A percentile compares a stretch with the other conserved stretches of the same genome.
These are phyloP conservation scores for Diplodia intermedia DNA, from an alignment of 2,329 filamentous ascomycete species.

Conservation along the genomic window DNA sequence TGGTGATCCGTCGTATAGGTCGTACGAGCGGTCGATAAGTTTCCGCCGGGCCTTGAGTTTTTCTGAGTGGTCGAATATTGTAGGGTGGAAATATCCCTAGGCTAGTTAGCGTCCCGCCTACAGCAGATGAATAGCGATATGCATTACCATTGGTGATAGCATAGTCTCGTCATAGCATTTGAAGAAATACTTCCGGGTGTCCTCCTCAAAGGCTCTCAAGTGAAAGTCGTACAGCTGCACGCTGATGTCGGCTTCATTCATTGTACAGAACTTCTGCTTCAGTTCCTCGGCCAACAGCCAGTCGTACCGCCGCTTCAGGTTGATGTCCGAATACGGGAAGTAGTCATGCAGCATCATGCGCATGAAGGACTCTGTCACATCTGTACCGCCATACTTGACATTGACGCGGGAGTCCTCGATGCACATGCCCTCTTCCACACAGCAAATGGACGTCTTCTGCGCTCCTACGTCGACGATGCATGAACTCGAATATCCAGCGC, in stretches of 20 bases:
- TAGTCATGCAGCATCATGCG: slow-evolving; percentile 98
- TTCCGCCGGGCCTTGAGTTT: slow-evolving; percentile 83
- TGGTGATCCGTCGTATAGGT: slow-evolving; percentile 89
- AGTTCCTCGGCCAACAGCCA: slow-evolving; percentile 93
- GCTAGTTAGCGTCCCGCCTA: slow-evolving; percentile 19
- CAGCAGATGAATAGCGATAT: not conserved
- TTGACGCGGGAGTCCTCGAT: slow-evolving; percentile 95
- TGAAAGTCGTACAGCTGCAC: slow-evolving; percentile 91
- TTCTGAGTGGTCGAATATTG: slow-evolving; percentile 80
- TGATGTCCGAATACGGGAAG: slow-evolving; percentile 95
- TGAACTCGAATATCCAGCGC: slow-evolving; percentile 89
- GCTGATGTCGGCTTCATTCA: slow-evolving; percentile 87
- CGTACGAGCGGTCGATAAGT: slow-evolving; percentile 85
- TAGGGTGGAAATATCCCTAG: slow-evolving; percentile 83
- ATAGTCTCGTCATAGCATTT: slow-evolving; percentile 97
- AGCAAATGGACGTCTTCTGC: slow-evolving; percentile 96
- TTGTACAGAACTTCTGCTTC: slow-evolving; percentile 90
- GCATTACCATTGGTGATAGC: slow-evolving; percentile 77
- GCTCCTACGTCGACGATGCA: slow-evolving; percentile 97
- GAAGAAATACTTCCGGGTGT: slow-evolving; percentile 91
- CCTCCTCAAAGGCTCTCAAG: slow-evolving; percentile 83
- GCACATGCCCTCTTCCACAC: slow-evolving; percentile 94
- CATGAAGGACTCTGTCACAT: slow-evolving; percentile 92
- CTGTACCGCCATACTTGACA: slow-evolving; percentile 88
- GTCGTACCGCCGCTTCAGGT: slow-evolving; percentile 87